Base-by-base conservation (phyloP, 2,329 filamentous ascomycete species). In the Fusarium foetens region DNA sequence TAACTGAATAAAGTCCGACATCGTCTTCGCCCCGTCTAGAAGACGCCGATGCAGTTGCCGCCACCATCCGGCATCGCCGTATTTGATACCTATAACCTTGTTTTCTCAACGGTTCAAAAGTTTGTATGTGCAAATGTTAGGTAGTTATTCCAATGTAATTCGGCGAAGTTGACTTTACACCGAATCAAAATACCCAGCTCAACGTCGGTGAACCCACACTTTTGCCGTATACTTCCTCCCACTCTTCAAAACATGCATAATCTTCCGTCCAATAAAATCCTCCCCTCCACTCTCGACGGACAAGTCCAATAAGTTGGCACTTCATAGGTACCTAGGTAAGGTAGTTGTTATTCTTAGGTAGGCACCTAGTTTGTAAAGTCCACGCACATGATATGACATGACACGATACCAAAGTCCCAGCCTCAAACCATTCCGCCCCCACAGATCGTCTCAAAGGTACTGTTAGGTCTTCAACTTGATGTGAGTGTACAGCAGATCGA, bases 211-310 rank as follows among this genome's bases (percentile, higher is more conserved):
- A 54, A 19, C 25, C 46, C 35, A 12, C 55, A 21, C 9, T 42
- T 68, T 68, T 43, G 48, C 63, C 63, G 46, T 29, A 46, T 8
- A 33, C 27, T 33, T 61, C 36, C 53, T 59, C 35, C 25, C 57
- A 53, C 35, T 58, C 23, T 33, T n/a, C 8, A 23, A 25, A 39
- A 61, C 23, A 23, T 45, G 11, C 27, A 21, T 14, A 11, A 29
- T 27, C 10, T 19, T n/a, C 27, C 10, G n/a, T n/a, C 27, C 39
- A 64, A 63, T 54, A 23, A 31, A 21, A 29, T 23, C 41, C 11
- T 27, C 25, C 23, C 31, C 23, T 63, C n/a, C 33, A 45, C 13
- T 23, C 35, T 43, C 27, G 11, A n/a, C 29, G 13, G 17, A 43
- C 33, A 35, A 39, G 19, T 52, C 35, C 8, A 33, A 52, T 33